Evolutionary conservation across 78 protist species (phyloP).

Genomic region (slime mould (Dictyostelium discoideum)): DNA sequence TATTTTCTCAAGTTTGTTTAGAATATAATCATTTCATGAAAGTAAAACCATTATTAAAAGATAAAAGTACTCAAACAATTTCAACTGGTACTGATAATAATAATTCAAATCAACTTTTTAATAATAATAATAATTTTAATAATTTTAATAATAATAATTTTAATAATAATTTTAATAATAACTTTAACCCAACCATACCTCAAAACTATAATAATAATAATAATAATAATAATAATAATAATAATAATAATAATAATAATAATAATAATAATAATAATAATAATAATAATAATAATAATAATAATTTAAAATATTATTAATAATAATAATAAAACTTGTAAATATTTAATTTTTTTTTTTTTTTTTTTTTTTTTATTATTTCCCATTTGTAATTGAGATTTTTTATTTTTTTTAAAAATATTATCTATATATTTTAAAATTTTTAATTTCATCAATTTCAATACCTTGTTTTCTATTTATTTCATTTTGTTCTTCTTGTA

Average conservation of each 20-base stretch:
- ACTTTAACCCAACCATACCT: background rate
- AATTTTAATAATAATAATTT: background rate
- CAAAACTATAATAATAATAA: background rate
- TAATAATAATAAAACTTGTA: no score
- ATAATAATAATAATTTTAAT: background rate
- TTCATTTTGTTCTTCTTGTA: background rate
- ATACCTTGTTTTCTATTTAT: background rate
- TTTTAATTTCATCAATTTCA: background rate
- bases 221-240: background rate
- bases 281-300: background rate
- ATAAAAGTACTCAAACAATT: background rate
- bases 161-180: background rate
- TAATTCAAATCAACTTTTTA: background rate
- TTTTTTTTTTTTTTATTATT: background rate
- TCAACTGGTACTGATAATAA: background rate
- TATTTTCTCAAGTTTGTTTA: constrained; percentile 18
- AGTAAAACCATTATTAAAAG: background rate
- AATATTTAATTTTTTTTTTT: background rate
- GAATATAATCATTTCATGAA: constrained; percentile 39
- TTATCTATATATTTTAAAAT: constrained; percentile 10
- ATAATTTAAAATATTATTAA: background rate
- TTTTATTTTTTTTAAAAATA: background rate
- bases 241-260: background rate
- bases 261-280: background rate
- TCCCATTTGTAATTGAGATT: background rate